These are phyloP conservation scores for Holtermannia corniformis DNA, from an alignment of 768 basidiomycete genomes.

Conservation along the genomic window DNA sequence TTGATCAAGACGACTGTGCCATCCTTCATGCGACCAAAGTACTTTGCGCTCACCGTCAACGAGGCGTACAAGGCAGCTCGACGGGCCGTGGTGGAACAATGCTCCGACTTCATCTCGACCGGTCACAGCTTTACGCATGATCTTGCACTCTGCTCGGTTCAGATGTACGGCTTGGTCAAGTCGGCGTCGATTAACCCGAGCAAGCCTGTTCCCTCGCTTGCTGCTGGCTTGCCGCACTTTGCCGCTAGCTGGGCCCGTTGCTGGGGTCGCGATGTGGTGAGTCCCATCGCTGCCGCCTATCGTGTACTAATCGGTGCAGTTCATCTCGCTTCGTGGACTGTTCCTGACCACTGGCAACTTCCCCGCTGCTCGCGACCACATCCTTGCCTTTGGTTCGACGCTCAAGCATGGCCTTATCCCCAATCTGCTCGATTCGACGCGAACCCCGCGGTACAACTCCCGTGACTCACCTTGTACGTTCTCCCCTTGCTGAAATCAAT, in stretches of 20 bases:
- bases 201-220: constrained; percentile 65
- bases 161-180: constrained; percentile 82
- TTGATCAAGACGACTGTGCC: constrained; percentile 64
- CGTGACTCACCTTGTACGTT: constrained; percentile 77
- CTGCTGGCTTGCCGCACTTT: constrained; percentile 94
- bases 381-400: constrained; percentile 83
- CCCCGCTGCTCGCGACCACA: constrained; percentile 69
- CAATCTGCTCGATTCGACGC: constrained; percentile 82
- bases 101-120: constrained; percentile 70
- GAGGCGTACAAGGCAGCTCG: constrained; percentile 89
- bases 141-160: constrained; percentile 58
- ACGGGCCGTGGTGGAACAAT: constrained; percentile 70
- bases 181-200: constrained; percentile 72
- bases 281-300: constrained; percentile 48
- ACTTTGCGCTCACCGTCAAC: constrained; percentile 83
- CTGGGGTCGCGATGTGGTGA: constrained; percentile 68
- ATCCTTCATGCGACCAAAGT: constrained; percentile 86
- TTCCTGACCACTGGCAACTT: constrained; percentile 77
- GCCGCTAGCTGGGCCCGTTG: constrained; percentile 85
- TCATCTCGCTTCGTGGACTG: constrained; percentile 85
- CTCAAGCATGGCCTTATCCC: constrained; percentile 94
- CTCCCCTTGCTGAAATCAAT: neutral
- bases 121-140: constrained; percentile 86
- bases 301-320: constrained; percentile 39
- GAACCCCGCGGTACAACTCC: constrained; percentile 82